Base-by-base conservation (phyloP, 2,329 filamentous ascomycete species). In the Microdochium paspali region DNA sequence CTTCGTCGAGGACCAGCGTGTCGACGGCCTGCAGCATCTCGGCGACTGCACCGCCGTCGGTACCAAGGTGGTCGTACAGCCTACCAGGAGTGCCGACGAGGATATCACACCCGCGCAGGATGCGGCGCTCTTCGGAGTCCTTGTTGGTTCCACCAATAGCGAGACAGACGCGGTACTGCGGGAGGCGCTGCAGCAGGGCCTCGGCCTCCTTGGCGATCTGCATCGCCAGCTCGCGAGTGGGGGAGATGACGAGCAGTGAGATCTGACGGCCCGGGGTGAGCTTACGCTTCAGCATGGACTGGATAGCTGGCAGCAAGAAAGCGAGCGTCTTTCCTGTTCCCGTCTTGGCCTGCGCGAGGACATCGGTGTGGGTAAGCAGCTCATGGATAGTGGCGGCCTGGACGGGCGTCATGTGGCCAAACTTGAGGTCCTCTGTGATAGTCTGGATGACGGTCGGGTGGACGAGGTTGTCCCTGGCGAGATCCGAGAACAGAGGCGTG, bases 311-410 rank as follows among this genome's bases (percentile, higher is more conserved):
- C 3, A 93, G 70, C 30, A 94, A 73, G 67, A 94, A 94, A 44
- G 85, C 88, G 47, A 93, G 66, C 0, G 88, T 94, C 69, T 94
- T 94, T 56, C 88, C 88, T 0, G 89, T 94, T 54, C 88, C 88
- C 1, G 88, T 94, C 69, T 86, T 90, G 46, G 88, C 88, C 65
- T 93, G 88, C 6, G 87, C 88, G 50, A 94, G 70, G 49, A 80
- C 70, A 58, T 78, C 75, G 46, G 56, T 61, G 24, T 67, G 64
- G 45, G 68, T 66, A 10, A 76, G 66, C 47, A 77, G 67, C 46
- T 69, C 65, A 50, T 66, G 60, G 12, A 79, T 63, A 2, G 74
- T 76, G 15, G 73, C 70, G 15, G 74, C 71, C 61, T 79, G 75
- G 2, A 79, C 75, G 12, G 74, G 72, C 49, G 72, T 76, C 75